These are phyloP conservation scores for Solanum chmielewskii DNA, from an alignment of 257 asterid genomes.

Conservation along the genomic window DNA sequence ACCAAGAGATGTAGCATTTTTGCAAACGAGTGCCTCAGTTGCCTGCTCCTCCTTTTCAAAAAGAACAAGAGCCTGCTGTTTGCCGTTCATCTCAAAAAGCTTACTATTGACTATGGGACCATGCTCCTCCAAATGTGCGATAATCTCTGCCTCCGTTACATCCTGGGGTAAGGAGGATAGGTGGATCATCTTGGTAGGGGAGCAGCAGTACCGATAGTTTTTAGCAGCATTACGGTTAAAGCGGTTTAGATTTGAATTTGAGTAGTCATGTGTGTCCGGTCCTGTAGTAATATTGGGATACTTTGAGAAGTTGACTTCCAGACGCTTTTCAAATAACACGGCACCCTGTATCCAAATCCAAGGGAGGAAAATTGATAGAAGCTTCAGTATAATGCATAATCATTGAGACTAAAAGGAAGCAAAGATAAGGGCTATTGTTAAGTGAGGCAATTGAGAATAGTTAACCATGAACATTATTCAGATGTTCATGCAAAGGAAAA, in stretches of 20 bases:
- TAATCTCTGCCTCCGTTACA: slow-evolving; percentile 67
- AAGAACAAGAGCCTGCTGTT: slow-evolving; percentile 88
- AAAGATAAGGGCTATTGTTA: background rate
- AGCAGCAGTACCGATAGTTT: slow-evolving; percentile 89
- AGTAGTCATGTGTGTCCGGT: slow-evolving; percentile 83
- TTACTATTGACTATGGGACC: slow-evolving; percentile 59
- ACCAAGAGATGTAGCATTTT: slow-evolving; percentile 83
- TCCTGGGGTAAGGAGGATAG: slow-evolving; percentile 85
- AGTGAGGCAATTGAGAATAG: background rate
- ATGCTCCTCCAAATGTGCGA: slow-evolving; percentile 71
- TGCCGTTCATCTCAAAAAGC: slow-evolving; percentile 89
- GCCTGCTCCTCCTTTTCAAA: slow-evolving; percentile 93
- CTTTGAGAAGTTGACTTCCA: slow-evolving; percentile 92
- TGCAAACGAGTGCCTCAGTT: slow-evolving; percentile 94
- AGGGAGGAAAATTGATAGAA: background rate
- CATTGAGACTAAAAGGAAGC: background rate
- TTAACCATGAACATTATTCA: background rate
- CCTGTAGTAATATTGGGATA: slow-evolving; percentile 79
- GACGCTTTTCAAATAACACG: slow-evolving; percentile 71
- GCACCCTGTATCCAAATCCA: slow-evolving; percentile 47
- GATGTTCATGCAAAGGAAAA: background rate
- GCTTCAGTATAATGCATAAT: background rate
- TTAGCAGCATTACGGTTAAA: slow-evolving; percentile 93
- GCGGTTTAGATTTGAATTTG: slow-evolving; percentile 91
- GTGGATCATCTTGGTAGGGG: slow-evolving; percentile 96